Percentiles rank a stretch among this genome's conserved stretches.
Evolutionary conservation across 2,329 filamentous ascomycete species (phyloP).

Genomic region (Botrytis medusae): DNA sequence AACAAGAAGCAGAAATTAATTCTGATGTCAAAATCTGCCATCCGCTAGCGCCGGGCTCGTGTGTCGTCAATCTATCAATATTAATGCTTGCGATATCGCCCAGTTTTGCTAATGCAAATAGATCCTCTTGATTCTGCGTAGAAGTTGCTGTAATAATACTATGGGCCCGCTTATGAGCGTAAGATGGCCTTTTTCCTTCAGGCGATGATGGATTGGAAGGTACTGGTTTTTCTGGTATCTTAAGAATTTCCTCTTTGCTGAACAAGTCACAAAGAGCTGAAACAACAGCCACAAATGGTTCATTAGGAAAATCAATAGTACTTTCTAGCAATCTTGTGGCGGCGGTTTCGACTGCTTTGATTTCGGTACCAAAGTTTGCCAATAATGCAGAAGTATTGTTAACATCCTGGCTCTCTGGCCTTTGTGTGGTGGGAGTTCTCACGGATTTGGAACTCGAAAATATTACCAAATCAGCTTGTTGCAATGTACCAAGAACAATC

Average conservation of each 20-base stretch:
- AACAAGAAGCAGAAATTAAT: constrained; percentile 52
- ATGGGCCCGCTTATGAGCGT: constrained; percentile 41
- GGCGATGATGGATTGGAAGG: constrained; percentile 31
- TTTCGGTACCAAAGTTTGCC: constrained; percentile 73
- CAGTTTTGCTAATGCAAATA: constrained; percentile 71
- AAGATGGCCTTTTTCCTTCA: constrained; percentile 32
- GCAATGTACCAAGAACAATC: constrained; percentile 87
- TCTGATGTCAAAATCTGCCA: constrained; percentile 68
- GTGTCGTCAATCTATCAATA: constrained; percentile 68
- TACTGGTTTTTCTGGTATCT: constrained; percentile 32
- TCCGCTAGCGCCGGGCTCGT: constrained; percentile 66
- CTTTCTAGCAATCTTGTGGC: constrained; percentile 86
- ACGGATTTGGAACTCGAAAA: constrained; percentile 55
- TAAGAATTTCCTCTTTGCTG: constrained; percentile 40
- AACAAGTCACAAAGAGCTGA: constrained; percentile 73
- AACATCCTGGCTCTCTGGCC: constrained; percentile 48
- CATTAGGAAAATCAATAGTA: constrained; percentile 84
- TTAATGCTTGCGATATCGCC: constrained; percentile 74
- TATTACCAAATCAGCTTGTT: constrained; percentile 88
- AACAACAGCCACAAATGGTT: constrained; percentile 76
- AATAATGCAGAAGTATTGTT: constrained; percentile 44
- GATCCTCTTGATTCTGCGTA: constrained; percentile 59
- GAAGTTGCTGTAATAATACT: constrained; percentile 50
- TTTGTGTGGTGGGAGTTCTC: constrained; percentile 50
- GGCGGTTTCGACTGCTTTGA: constrained; percentile 84